Evolutionary conservation across 345 rosid genomes (phyloP).

Genomic region (Camelina neglecta): DNA sequence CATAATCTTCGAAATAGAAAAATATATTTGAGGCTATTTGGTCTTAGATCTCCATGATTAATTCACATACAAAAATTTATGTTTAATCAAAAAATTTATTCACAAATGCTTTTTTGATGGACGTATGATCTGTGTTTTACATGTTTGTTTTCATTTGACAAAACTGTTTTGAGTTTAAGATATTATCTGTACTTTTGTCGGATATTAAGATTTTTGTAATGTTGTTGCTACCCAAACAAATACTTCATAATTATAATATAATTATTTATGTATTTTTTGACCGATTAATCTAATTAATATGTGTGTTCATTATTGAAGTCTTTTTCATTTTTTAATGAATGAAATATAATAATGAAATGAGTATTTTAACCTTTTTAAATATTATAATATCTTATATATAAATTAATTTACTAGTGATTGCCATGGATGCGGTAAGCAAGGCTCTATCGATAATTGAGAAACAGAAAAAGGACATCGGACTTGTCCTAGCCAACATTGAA

Average conservation of each 20-base stretch:
- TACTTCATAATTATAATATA: neutral
- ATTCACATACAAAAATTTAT: neutral
- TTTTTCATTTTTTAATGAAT: neutral
- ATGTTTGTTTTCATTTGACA: neutral
- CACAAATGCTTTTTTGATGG: neutral
- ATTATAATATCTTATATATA: neutral
- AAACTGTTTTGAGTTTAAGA: neutral
- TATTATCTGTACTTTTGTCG: neutral
- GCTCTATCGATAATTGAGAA: slow-evolving; percentile 47
- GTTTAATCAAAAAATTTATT: neutral
- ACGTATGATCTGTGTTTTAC: neutral
- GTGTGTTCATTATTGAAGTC: neutral
- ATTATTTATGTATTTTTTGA: neutral
- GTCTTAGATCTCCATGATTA: neutral
- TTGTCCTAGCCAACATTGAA: slow-evolving; percentile 51
- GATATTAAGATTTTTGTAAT: neutral
- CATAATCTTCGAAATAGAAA: neutral
- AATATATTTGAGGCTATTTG: neutral
- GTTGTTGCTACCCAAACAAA: neutral
- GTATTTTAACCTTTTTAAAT: neutral
- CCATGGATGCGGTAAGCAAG: slow-evolving; percentile 23
- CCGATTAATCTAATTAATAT: neutral
- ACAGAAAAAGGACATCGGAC: slow-evolving; percentile 41
- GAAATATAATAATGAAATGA: neutral
- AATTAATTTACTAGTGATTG: slow-evolving; percentile 48